Percentiles rank a stretch among this genome's conserved stretches.
Evolutionary conservation across 192 early-diverging fungal species (phyloP).

Genomic region (Umbelopsis sp.): DNA sequence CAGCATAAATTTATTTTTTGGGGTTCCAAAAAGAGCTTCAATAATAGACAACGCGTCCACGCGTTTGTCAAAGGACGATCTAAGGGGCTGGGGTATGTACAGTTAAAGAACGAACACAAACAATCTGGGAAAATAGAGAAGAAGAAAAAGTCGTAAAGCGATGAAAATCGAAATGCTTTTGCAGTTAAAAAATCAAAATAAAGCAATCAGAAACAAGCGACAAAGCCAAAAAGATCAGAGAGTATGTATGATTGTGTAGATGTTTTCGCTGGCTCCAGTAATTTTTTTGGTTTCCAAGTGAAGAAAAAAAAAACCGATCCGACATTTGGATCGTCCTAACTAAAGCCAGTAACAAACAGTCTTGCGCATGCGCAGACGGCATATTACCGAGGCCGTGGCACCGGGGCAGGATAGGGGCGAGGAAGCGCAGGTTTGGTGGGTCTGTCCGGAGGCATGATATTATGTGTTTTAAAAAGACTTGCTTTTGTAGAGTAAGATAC

Average conservation of each 20-base stretch:
- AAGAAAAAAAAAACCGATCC: no score
- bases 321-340: no score
- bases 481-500: not conserved
- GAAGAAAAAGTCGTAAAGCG: not conserved
- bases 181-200: no score
- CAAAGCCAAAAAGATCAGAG: no score
- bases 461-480: not conserved
- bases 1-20: no score
- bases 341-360: no score
- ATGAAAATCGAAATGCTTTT: not conserved
- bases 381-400: constrained; percentile 16
- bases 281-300: no score
- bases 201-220: not conserved
- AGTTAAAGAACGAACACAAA: not conserved
- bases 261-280: no score
- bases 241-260: no score
- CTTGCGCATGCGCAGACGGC: not conserved
- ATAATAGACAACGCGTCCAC: constrained; percentile 5
- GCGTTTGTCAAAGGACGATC: not conserved
- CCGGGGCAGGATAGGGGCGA: constrained; percentile 35
- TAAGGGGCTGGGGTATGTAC: not conserved
- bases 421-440: constrained; percentile 29
- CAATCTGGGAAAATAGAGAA: not conserved
- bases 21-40: not conserved
- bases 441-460: constrained; percentile 40